Conservation (phyloP, 163 green algal genomes). For the Scenedesmus sp. region DNA sequence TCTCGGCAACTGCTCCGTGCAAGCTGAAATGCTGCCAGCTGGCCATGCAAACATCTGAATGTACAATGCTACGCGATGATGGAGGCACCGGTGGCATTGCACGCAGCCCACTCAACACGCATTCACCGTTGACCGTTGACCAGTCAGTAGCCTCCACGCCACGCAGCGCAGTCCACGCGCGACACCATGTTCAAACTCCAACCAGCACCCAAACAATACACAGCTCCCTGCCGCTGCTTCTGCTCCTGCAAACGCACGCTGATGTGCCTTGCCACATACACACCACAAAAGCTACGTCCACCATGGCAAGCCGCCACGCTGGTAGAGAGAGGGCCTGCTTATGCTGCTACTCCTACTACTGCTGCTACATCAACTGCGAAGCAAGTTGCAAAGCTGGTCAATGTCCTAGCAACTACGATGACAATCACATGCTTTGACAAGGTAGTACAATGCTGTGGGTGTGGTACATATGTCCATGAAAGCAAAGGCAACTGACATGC, state of each 20-base stretch:
- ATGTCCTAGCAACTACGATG: background rate
- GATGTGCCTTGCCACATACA: background rate
- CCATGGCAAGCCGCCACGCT: background rate
- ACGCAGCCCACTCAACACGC: background rate
- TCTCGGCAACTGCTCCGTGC: background rate
- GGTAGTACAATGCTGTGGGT: constrained; percentile 10
- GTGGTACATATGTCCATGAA: background rate
- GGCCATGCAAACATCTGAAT: background rate
- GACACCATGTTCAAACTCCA: background rate
- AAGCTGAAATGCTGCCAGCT: background rate
- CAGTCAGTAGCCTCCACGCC: background rate
- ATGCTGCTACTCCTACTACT: background rate
- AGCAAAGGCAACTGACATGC: background rate
- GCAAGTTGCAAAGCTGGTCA: background rate
- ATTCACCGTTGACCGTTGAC: background rate
- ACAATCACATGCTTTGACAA: background rate
- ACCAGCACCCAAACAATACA: background rate
- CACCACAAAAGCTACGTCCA: background rate
- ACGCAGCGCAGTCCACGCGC: background rate
- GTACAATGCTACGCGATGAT: background rate
- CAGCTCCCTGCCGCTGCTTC: background rate
- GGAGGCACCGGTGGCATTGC: background rate
- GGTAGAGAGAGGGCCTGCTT: background rate
- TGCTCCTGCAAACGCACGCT: background rate
- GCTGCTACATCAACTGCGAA: background rate